Evolutionary conservation across 164 flowering plant genomes (phyloP).

Genomic region (Umbellularia californica): DNA sequence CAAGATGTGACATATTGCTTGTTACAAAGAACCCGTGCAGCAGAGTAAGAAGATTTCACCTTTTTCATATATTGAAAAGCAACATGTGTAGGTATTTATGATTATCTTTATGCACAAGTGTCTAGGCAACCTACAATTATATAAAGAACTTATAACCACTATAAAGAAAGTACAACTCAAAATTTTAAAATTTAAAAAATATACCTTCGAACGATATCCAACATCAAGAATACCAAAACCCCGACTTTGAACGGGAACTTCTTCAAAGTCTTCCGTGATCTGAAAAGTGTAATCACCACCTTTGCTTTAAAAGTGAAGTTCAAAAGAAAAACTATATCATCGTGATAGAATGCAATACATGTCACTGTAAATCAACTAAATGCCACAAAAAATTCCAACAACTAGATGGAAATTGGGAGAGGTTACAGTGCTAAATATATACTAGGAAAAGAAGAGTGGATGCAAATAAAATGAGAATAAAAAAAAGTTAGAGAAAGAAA

Average conservation of each 20-base stretch:
- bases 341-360: not conserved
- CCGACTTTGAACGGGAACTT: slow-evolving; percentile 91
- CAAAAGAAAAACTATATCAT: not conserved
- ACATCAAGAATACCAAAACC: slow-evolving; percentile 99
- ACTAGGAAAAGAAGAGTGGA: not conserved
- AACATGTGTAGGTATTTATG: too few relatives aligned
- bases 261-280: slow-evolving; percentile 94
- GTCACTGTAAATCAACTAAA: not conserved
- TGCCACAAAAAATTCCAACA: too few relatives aligned
- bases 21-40: too few relatives aligned
- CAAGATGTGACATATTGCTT: too few relatives aligned
- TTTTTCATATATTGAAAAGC: too few relatives aligned
- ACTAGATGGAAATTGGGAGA: too few relatives aligned
- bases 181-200: not conserved
- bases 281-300: slow-evolving; percentile 25
- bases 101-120: too few relatives aligned
- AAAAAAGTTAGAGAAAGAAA: not conserved
- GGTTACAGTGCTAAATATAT: not conserved
- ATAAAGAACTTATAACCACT: too few relatives aligned
- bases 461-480: not conserved
- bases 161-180: not conserved
- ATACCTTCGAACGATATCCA: slow-evolving; percentile 90
- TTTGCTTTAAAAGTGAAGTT: not conserved
- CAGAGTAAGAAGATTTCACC: too few relatives aligned
- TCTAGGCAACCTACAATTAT: too few relatives aligned